phyloP scores from a whole-genome alignment of 768 basidiomycete genomes.

The Rhizopogon vesiculosus region DNA sequence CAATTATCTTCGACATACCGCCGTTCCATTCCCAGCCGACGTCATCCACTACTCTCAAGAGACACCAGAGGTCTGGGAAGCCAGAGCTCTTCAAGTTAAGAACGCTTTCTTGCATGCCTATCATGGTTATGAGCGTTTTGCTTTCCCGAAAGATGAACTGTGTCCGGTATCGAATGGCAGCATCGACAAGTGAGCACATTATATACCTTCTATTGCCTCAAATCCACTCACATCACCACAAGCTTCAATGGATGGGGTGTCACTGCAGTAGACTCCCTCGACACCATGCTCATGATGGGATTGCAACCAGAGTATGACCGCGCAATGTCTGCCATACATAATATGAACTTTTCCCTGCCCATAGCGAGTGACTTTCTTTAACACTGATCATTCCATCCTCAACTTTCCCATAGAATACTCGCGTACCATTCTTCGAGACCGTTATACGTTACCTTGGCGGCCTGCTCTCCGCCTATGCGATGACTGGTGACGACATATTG shows the following conservation, averaged over 20 bases:
- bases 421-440: conserved; percentile 72
- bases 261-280: conserved; percentile 76
- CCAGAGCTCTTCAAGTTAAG: conserved; percentile 52
- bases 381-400: not conserved
- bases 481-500: conserved; percentile 59
- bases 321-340: conserved; percentile 50
- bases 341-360: conserved; percentile 44
- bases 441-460: conserved; percentile 90
- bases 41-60: conserved; percentile 17
- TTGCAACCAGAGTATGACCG: conserved; percentile 65
- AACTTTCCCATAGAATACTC: conserved; percentile 22
- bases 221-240: not conserved
- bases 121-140: conserved; percentile 55
- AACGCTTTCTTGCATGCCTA: conserved; percentile 66
- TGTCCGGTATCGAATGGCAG: conserved; percentile 43
- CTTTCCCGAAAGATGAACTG: conserved; percentile 62
- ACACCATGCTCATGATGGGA: conserved; percentile 82
- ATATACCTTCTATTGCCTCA: not conserved
- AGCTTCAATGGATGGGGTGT: conserved; percentile 84
- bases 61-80: conserved; percentile 41
- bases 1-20: not conserved
- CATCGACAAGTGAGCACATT: conserved; percentile 44
- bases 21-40: conserved; percentile 7
- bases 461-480: conserved; percentile 75
- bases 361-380: conserved; percentile 27